Conservation (phyloP, 2,329 filamentous ascomycete genomes). For the Blumeria hordei region DNA sequence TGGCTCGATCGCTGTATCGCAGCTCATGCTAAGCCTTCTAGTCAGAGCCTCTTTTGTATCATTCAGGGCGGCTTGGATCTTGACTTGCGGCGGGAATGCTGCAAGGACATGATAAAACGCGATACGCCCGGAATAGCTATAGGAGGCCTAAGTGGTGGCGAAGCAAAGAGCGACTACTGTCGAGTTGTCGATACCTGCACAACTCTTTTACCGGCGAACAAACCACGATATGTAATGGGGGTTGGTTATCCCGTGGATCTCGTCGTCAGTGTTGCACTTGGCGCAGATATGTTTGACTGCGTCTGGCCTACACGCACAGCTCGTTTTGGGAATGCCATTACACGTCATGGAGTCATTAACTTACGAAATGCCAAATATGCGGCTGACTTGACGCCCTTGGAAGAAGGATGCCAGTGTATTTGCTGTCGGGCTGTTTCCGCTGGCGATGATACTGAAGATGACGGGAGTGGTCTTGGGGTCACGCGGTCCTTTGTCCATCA, state of each 20-base stretch:
- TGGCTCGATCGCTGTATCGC: constrained; percentile 92
- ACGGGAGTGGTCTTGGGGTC: constrained; percentile 44
- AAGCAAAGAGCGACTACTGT: constrained; percentile 84
- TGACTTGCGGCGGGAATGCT: constrained; percentile 65
- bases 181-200: constrained; percentile 76
- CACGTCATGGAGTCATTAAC: constrained; percentile 58
- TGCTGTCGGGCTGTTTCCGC: constrained; percentile 30
- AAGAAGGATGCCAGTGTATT: constrained; percentile 57
- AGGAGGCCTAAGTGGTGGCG: constrained; percentile 79
- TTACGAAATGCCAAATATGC: constrained; percentile 54
- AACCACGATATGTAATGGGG: constrained; percentile 98
- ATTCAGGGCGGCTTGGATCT: constrained; percentile 89
- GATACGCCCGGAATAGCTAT: constrained; percentile 94
- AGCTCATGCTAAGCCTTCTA: constrained; percentile 59
- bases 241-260: constrained; percentile 94
- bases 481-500: constrained; percentile 82
- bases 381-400: constrained; percentile 60
- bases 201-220: constrained; percentile 57
- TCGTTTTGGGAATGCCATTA: constrained; percentile 86
- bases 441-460: background rate
- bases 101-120: constrained; percentile 61
- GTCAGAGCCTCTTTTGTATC: constrained; percentile 93
- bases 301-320: constrained; percentile 96
- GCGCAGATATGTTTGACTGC: constrained; percentile 98
- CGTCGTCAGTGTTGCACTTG: constrained; percentile 75